These are phyloP conservation scores for Xylaria sp. DNA, from an alignment of 2,329 filamentous ascomycete genomes.

Conservation along the genomic window DNA sequence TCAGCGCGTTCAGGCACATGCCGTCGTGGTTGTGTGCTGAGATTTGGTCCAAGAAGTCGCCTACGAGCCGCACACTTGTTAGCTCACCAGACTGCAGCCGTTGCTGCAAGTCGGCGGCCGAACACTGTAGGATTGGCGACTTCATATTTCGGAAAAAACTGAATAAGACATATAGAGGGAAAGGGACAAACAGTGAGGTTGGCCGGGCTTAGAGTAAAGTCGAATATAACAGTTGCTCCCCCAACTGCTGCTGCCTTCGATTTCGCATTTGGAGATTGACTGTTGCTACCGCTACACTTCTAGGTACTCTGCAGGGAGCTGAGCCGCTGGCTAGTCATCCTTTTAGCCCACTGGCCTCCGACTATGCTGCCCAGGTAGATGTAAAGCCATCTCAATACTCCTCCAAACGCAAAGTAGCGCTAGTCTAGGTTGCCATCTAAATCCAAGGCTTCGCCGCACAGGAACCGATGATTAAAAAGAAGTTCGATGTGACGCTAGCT, in stretches of 20 bases:
- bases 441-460: constrained; percentile 1
- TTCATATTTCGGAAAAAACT: too few species aligned
- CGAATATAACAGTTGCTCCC: too few species aligned
- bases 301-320: too few species aligned
- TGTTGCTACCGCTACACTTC: too few species aligned
- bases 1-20: background rate
- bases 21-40: background rate
- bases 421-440: constrained; percentile 3
- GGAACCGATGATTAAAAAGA: constrained; percentile 3
- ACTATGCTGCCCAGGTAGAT: background rate
- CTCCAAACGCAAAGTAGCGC: constrained; percentile 5
- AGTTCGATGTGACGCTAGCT: constrained; percentile 3
- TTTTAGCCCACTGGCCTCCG: too few species aligned
- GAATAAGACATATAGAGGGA: too few species aligned
- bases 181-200: too few species aligned
- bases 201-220: too few species aligned
- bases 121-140: too few species aligned
- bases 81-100: background rate
- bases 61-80: background rate
- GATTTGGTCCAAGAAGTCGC: background rate
- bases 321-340: too few species aligned
- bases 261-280: too few species aligned
- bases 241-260: too few species aligned
- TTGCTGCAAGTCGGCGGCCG: background rate
- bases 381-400: background rate